Percentiles rank a stretch among this genome's conserved stretches.
Conservation (phyloP, 441 rosid genomes). For the Sinapis alba region DNA sequence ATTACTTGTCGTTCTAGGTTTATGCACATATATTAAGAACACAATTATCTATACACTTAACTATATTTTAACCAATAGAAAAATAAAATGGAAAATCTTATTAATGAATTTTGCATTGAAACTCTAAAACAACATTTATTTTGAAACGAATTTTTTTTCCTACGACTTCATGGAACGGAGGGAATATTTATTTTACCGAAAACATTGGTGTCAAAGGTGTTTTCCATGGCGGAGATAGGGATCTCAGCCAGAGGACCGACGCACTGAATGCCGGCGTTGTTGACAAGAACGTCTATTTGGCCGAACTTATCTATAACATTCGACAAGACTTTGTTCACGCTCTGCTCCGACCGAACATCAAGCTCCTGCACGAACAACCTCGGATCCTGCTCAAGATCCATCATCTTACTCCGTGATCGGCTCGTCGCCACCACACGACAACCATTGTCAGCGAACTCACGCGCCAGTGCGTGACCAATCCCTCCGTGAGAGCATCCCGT, state of each 20-base stretch:
- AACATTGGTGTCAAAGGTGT: slow-evolving; percentile 71
- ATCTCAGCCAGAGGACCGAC: slow-evolving; percentile 84
- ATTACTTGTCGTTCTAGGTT: too few species aligned
- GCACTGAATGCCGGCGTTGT: slow-evolving; percentile 84
- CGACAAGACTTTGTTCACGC: slow-evolving; percentile 48
- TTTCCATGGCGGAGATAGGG: slow-evolving; percentile 59
- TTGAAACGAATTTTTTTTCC: too few species aligned
- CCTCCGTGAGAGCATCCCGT: slow-evolving; percentile 89
- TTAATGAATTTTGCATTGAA: too few species aligned
- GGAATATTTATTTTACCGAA: slow-evolving; percentile 66
- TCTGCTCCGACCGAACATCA: slow-evolving; percentile 74
- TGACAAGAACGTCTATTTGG: slow-evolving; percentile 72
- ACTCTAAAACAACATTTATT: too few species aligned
- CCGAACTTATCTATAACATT: slow-evolving; percentile 67
- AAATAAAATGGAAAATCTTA: too few species aligned
- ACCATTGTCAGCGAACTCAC: slow-evolving; percentile 62
- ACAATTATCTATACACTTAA: too few species aligned
- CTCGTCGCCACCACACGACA: slow-evolving; percentile 81
- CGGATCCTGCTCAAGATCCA: slow-evolving; percentile 65
- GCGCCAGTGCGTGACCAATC: slow-evolving; percentile 81
- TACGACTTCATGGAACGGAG: too few species aligned
- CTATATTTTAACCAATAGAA: too few species aligned
- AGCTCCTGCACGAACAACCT: slow-evolving; percentile 69
- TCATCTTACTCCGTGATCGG: slow-evolving; percentile 63
- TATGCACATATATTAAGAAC: too few species aligned